These are phyloP conservation scores for Fomes fomentarius DNA, from an alignment of 1,284 basidiomycete species.

Conservation along the genomic window DNA sequence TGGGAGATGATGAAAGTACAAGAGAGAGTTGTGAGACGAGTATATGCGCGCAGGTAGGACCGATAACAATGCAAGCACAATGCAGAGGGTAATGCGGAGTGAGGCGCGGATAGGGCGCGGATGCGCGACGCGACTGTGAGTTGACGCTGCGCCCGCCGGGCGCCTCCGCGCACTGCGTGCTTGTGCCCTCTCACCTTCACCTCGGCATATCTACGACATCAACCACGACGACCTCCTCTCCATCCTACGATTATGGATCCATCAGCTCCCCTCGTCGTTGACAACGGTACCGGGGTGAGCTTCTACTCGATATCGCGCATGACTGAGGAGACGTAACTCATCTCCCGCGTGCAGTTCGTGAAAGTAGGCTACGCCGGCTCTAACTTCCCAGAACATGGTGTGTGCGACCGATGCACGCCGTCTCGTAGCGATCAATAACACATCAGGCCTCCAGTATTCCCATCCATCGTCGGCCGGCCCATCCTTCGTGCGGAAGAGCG, in stretches of 20 bases:
- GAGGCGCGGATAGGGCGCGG: not conserved
- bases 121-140: slow-evolving; percentile 9
- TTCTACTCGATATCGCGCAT: not conserved
- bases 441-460: slow-evolving; percentile 70
- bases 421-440: not conserved
- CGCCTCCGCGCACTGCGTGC: slow-evolving; percentile 3
- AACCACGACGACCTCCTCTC: slow-evolving; percentile 17
- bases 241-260: slow-evolving; percentile 53
- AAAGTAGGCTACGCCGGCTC: slow-evolving; percentile 98
- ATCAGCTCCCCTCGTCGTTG: slow-evolving; percentile 85
- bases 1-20: too few relatives aligned
- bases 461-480: slow-evolving; percentile 94
- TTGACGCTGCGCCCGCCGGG: slow-evolving; percentile 2
- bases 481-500: slow-evolving; percentile 98
- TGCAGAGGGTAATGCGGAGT: not conserved
- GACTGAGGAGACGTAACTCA: slow-evolving; percentile 12
- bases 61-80: not conserved
- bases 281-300: slow-evolving; percentile 96
- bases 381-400: slow-evolving; percentile 98
- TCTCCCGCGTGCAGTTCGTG: slow-evolving; percentile 72
- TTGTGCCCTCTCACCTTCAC: not conserved
- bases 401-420: slow-evolving; percentile 24
- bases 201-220: slow-evolving; percentile 17
- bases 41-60: too few relatives aligned
- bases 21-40: not conserved